Evolutionary conservation across 2,329 filamentous ascomycete genomes (phyloP), one percentile per base, ranked within the genome.

Genomic region (Chrysoporthe deuterocubensis): DNA sequence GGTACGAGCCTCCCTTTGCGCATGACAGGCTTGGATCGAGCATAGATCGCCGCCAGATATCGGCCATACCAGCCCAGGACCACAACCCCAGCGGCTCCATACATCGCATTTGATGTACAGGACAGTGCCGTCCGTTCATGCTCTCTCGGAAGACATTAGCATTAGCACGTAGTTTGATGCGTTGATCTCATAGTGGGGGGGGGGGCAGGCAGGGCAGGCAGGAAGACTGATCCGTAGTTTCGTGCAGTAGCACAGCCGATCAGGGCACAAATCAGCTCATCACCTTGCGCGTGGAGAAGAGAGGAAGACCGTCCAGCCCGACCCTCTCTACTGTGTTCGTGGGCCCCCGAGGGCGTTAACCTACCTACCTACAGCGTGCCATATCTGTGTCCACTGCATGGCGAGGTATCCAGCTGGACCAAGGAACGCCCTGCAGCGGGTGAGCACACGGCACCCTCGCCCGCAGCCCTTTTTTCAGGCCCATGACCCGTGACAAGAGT

Each of bases 401-500:
- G 26, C 26, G 26, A 26, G 26, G 26, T 26, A 26, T 26, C 26
- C 26, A 54, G 50, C 50, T 18, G 16, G 21, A 50, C 5, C 9
- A 32, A 52, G 32, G 6, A 7, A 2, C 13, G 32, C 6, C 26
- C 48, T 32, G 50, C 26, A 54, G 21, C 21, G 48, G 48, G 21
- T 26, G n/a, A 52, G 21, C 21, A 52, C 37, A 6, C 37, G 37
- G 37, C 37, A 21, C 9, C 21, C 21, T 21, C 9, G 8, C 11
- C 7, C 5, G 32, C 3, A n/a, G 6, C 21, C 50, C 8, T 13
- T 32, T 60, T 61, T 52, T 50, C 26, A 44, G 52, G 21, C 34
- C 34, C 57, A 56, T n/a, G 52, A 34, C 57, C 44, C 37, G 52
- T 44, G 37, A 37, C 65, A 56, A 44, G 59, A 59, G n/a, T 52